Evolutionary conservation across 1,284 basidiomycete genomes (phyloP), one percentile per base, ranked within the genome.

Genomic region (Trametes polyzona): DNA sequence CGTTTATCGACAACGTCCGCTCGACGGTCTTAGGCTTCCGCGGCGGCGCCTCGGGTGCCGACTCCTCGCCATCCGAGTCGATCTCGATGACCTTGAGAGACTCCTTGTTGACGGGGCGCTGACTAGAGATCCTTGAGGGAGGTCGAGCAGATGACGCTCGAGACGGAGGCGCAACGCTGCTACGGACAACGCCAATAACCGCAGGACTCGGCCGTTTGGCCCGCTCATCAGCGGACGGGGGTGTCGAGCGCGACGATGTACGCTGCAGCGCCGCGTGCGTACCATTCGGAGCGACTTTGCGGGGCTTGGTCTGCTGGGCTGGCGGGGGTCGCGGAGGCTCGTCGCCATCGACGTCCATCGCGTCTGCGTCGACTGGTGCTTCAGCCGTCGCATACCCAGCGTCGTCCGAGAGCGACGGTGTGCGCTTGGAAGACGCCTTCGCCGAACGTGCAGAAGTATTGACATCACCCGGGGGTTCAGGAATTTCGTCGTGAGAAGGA

Each of bases 301-400:
- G 37, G 10, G 44, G 27, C 9, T 33, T 8, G 19, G 36, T 55
- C 36, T 29, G 41, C n/a, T 55, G 26, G 12, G 47, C 32, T 27
- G 29, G 40, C 4, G 12, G 47, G 8, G 30, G 42, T 4, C 42
- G 36, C 4, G n/a, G 36, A 17, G 40, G 36, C 21, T 51, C 41
- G 24, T 59, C 26, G 16, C 11, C 56, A 44, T 68, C 68, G 16
- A 66, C 54, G n/a, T 63, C 61, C 62, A 68, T 63, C 16, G 47
- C 58, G 17, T 69, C 66, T 11, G 47, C 46, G 6, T 69, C 67
- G 11, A 52, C 40, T 2, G 57, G 59, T 14, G 63, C 61, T 37
- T 69, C 67, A 7, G 70, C 69, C 2, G 70, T 71, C 1, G 67
- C 70, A 48, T 71, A 71, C 0, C 70, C 70, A 3, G 69, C 66